Base-by-base conservation (phyloP, 768 basidiomycete species). In the Pleurotus giganteus region DNA sequence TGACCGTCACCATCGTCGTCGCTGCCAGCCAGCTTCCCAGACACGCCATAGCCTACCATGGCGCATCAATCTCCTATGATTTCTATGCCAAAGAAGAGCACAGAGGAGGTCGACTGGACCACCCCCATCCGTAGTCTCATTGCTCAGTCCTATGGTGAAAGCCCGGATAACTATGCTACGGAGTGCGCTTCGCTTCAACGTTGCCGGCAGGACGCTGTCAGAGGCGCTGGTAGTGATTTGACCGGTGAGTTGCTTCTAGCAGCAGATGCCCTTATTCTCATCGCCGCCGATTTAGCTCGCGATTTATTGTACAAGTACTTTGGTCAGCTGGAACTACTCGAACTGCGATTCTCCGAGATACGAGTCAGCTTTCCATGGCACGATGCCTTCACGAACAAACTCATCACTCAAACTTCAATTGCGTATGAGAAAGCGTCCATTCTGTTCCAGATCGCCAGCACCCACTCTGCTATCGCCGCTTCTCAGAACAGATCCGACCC, bases 281-380 rank as follows among this genome's bases (percentile, higher is more conserved):
- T 50, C 58, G 31, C 59, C 24, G 12, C 15, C 47, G 43, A 17
- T 6, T 45, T 65, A 88, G 95, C 89, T 11, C 82, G 95, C 46
- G 96, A 98, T 74, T 79, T 98, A 19, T 78, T 99, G 41, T 98
- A 96, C 87, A 98, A 97, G 73, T 99, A 99, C 75, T 99, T 98
- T 74, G 96, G 97, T 31, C 97, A 99, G 70, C 86, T 99, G 41
- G 97, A 99, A 65, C 83, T 98, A 4, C 85, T 99, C 36, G 97
- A 99, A 67, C 81, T 99, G 50, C 86, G 97, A 32, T 99, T 99
- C 74, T 85, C 96, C 7, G 96, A 98, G 69, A 93, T 98, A 59
- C 84, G 91, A 61, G 94, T 98, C 70, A 89, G 90, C 59, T 99
- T 98, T 65, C 88, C 93, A 0, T 99, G 97, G 94, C 81, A 88